Evolutionary conservation across 2,329 filamentous ascomycete genomes (phyloP).

Genomic region (Epichloe baconii): DNA sequence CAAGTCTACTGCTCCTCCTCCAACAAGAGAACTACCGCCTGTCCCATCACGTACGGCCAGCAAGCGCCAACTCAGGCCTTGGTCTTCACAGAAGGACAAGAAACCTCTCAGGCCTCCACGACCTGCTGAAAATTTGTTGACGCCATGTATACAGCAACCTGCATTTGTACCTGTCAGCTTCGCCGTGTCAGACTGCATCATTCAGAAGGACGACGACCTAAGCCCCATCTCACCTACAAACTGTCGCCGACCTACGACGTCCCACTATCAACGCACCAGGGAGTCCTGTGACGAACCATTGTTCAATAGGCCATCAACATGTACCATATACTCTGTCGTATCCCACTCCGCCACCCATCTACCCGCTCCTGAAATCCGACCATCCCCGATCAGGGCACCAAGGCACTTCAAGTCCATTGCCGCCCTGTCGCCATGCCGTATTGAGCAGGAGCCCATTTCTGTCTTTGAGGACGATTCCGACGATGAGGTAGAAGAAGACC

Average conservation of each 20-base stretch:
- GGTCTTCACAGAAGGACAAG: neutral
- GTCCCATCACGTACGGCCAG: neutral
- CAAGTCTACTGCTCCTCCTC: conserved; percentile 13
- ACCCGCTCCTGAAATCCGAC: conserved; percentile 6
- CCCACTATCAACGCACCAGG: neutral
- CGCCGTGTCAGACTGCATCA: neutral
- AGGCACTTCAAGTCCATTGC: conserved; percentile 16
- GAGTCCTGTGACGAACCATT: neutral
- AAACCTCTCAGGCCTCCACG: conserved; percentile 18
- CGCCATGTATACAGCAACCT: conserved; percentile 10
- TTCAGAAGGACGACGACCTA: neutral
- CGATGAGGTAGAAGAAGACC: conserved; percentile 18
- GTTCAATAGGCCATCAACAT: neutral
- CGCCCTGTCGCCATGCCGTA: conserved; percentile 10
- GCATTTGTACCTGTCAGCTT: conserved; percentile 1
- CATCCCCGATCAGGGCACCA: conserved; percentile 10
- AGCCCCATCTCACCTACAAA: conserved; percentile 8
- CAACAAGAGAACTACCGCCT: neutral
- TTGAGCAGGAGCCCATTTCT: conserved; percentile 21
- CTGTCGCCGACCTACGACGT: neutral
- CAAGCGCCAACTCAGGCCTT: neutral
- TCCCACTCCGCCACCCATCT: conserved; percentile 13
- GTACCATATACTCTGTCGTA: conserved; percentile 11
- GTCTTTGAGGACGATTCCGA: conserved; percentile 38
- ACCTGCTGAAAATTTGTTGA: conserved; percentile 15